Conservation (phyloP, 306 rosid genomes). For the Gastrolobium villosum region DNA sequence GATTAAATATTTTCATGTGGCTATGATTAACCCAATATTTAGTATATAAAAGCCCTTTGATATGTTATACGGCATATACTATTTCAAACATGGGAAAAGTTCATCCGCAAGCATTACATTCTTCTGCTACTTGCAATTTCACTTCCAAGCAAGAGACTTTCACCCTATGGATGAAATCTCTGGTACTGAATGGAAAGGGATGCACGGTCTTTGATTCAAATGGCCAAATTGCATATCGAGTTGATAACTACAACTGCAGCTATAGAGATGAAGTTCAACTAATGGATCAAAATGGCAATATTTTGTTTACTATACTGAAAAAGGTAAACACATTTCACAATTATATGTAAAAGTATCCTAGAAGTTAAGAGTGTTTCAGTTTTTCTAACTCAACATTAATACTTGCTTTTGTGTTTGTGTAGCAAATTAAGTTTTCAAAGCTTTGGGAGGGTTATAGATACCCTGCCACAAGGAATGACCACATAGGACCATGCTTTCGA, state of each 20-base stretch:
- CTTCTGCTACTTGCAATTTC: constrained; percentile 48
- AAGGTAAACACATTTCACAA: constrained; percentile 55
- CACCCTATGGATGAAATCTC: constrained; percentile 88
- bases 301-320: constrained; percentile 65
- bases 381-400: neutral
- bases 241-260: constrained; percentile 69
- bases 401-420: neutral
- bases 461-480: constrained; percentile 44
- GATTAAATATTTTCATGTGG: constrained; percentile 52
- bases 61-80: constrained; percentile 1
- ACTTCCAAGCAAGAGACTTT: constrained; percentile 73
- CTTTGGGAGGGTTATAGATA: constrained; percentile 76
- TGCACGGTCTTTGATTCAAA: constrained; percentile 75
- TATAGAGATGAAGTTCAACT: constrained; percentile 67
- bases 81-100: constrained; percentile 56
- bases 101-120: constrained; percentile 59
- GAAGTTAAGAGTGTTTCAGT: neutral
- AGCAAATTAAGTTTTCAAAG: constrained; percentile 60
- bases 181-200: constrained; percentile 68
- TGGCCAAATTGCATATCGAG: constrained; percentile 72
- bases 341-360: neutral
- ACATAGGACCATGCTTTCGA: constrained; percentile 60
- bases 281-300: constrained; percentile 71
- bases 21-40: constrained; percentile 11
- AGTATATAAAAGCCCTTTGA: constrained; percentile 44